Percentiles rank a stretch among this genome's conserved stretches.
These are phyloP conservation scores for Zygoascus tannicola DNA, from an alignment of 805 yeast genomes.

Conservation along the genomic window DNA sequence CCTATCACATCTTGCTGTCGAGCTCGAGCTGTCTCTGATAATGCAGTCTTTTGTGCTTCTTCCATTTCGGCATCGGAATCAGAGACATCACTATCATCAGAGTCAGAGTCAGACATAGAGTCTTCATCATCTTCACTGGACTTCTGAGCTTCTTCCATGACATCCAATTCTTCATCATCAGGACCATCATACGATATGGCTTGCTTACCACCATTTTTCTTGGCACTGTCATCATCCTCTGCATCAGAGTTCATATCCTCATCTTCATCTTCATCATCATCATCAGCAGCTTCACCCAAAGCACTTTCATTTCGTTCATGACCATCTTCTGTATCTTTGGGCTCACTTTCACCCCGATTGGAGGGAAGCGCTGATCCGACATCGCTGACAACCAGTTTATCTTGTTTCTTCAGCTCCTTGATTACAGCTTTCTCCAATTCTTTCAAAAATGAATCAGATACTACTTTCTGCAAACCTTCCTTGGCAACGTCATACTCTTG, in stretches of 20 bases:
- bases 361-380: constrained; percentile 31
- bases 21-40: constrained; percentile 44
- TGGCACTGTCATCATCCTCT: constrained; percentile 35
- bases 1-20: constrained; percentile 79
- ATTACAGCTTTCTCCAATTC: constrained; percentile 63
- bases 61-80: constrained; percentile 36
- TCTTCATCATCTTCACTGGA: constrained; percentile 24
- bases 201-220: constrained; percentile 51
- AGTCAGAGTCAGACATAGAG: constrained; percentile 18
- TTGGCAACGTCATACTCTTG: constrained; percentile 82
- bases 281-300: constrained; percentile 25
- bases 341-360: constrained; percentile 43
- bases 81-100: constrained; percentile 32
- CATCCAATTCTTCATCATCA: constrained; percentile 89
- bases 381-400: constrained; percentile 35
- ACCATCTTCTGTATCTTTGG: constrained; percentile 31
- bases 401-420: constrained; percentile 77
- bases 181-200: constrained; percentile 90
- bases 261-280: constrained; percentile 32
- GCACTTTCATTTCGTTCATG: constrained; percentile 26
- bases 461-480: constrained; percentile 62
- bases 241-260: constrained; percentile 53
- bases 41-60: constrained; percentile 6
- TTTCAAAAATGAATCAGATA: constrained; percentile 55
- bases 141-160: constrained; percentile 67